Evolutionary conservation across 164 flowering plant genomes (phyloP).

Genomic region (Amborella trichopoda): DNA sequence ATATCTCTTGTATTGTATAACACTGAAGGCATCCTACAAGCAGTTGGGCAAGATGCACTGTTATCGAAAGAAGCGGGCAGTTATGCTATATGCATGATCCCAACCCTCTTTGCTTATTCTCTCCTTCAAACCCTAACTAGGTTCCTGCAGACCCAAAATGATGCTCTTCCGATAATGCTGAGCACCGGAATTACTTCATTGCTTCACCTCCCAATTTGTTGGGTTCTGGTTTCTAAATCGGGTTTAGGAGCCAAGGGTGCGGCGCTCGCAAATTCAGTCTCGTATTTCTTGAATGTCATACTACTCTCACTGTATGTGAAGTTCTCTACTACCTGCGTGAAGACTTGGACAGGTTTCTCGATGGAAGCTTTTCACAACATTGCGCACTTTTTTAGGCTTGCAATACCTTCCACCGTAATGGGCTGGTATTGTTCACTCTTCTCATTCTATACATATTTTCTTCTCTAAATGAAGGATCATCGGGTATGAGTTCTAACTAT

Average conservation of each 20-base stretch:
- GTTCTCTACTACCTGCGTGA: slow-evolving; percentile 10
- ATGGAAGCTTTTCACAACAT: slow-evolving; percentile 8
- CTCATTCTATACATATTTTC: too few species aligned
- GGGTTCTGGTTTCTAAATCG: too few species aligned
- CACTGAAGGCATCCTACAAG: slow-evolving; percentile 26
- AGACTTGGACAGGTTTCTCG: too few species aligned
- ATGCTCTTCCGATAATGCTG: slow-evolving; percentile 31
- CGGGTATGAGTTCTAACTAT: too few species aligned
- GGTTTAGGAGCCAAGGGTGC: slow-evolving; percentile 11
- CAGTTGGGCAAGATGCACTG: slow-evolving; percentile 40
- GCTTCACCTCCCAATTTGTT: too few species aligned
- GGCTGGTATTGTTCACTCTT: slow-evolving; percentile 3
- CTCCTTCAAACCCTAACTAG: slow-evolving; percentile 28
- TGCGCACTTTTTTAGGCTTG: slow-evolving; percentile 5
- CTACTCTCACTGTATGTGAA: slow-evolving; percentile 8
- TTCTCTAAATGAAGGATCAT: too few species aligned
- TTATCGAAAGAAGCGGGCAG: slow-evolving; percentile 42
- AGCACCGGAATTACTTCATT: too few species aligned
- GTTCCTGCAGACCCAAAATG: slow-evolving; percentile 35
- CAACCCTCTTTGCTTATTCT: slow-evolving; percentile 39
- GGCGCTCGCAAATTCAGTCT: slow-evolving; percentile 9
- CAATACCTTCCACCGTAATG: slow-evolving; percentile 11
- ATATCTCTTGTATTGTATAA: slow-evolving; percentile 30
- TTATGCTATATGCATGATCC: slow-evolving; percentile 28
- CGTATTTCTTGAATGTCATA: slow-evolving; percentile 9